These are phyloP conservation scores for Penicillium coprophilum DNA, from an alignment of 495 filamentous ascomycete species.

Conservation along the genomic window DNA sequence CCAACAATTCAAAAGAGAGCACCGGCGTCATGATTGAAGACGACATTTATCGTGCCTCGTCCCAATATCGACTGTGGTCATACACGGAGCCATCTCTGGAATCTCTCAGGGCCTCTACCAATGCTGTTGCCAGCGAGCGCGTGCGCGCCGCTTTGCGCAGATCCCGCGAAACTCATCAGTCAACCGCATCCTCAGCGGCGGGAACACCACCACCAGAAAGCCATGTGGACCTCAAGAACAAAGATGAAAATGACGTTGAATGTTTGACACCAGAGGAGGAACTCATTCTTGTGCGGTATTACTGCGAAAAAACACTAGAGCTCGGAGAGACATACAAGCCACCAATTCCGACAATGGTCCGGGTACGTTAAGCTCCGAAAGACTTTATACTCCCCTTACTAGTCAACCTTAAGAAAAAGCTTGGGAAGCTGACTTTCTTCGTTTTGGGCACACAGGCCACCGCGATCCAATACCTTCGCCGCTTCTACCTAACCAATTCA, in stretches of 20 bases:
- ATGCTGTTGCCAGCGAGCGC: constrained; percentile 66
- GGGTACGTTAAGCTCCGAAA: constrained; percentile 44
- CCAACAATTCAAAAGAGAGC: neutral
- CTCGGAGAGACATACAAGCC: constrained; percentile 75
- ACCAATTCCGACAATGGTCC: constrained; percentile 76
- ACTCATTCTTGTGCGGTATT: constrained; percentile 74
- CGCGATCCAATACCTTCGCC: constrained; percentile 84
- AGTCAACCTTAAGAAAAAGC: neutral
- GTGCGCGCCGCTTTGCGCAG: constrained; percentile 63
- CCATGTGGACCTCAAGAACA: constrained; percentile 32
- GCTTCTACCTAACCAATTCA: constrained; percentile 93
- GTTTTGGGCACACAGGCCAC: constrained; percentile 59
- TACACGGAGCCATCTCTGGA: constrained; percentile 73
- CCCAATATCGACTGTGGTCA: constrained; percentile 91
- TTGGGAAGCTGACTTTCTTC: constrained; percentile 4
- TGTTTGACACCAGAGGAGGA: constrained; percentile 81
- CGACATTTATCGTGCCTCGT: constrained; percentile 84
- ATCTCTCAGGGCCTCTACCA: constrained; percentile 70
- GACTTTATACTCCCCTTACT: neutral
- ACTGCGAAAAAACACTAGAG: constrained; percentile 69
- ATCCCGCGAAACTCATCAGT: constrained; percentile 41
- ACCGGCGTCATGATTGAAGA: constrained; percentile 68
- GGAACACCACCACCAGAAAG: constrained; percentile 40
- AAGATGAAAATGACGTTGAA: constrained; percentile 57
- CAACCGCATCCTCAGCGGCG: constrained; percentile 37